phyloP scores from a whole-genome alignment of 2,329 filamentous ascomycete genomes.

The Berkeleyomyces rouxiae region DNA sequence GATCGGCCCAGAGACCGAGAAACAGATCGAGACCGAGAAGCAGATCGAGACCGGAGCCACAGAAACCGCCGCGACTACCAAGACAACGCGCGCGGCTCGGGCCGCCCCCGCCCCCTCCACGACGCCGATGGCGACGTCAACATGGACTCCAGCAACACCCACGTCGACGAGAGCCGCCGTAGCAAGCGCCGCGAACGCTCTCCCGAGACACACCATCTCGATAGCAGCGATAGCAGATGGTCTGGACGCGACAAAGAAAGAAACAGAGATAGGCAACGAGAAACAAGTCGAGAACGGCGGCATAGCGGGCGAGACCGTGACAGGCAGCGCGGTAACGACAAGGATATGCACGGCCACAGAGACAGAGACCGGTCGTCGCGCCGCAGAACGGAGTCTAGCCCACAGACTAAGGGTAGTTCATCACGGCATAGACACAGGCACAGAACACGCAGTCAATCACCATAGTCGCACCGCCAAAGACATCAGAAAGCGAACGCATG shows the following conservation, averaged over 20 bases:
- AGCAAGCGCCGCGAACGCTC: slow-evolving; percentile 12
- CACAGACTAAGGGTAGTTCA: slow-evolving; percentile 13
- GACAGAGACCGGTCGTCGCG: slow-evolving; percentile 15
- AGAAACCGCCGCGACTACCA: neutral
- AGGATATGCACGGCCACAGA: slow-evolving; percentile 15
- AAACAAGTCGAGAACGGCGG: neutral
- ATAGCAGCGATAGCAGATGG: neutral
- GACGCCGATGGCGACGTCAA: slow-evolving; percentile 16
- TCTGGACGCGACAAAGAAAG: neutral
- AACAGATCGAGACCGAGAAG: slow-evolving; percentile 18
- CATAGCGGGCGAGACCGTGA: slow-evolving; percentile 16
- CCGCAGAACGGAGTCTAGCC: slow-evolving; percentile 9
- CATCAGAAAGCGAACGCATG: neutral
- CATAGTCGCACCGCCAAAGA: neutral
- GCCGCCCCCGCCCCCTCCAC: slow-evolving; percentile 26
- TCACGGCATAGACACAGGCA: slow-evolving; percentile 18
- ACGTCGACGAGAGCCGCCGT: slow-evolving; percentile 10
- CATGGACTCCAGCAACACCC: slow-evolving; percentile 19
- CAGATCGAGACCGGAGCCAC: neutral
- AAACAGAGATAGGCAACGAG: neutral
- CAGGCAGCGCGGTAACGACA: slow-evolving; percentile 18
- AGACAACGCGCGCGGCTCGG: slow-evolving; percentile 26
- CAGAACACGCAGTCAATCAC: neutral
- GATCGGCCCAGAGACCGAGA: neutral
- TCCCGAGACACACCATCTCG: neutral